A percentile compares a stretch with the other conserved stretches of the same genome.
phyloP scores from a whole-genome alignment of 257 asterid species.

The Solanum tarapatanum region DNA sequence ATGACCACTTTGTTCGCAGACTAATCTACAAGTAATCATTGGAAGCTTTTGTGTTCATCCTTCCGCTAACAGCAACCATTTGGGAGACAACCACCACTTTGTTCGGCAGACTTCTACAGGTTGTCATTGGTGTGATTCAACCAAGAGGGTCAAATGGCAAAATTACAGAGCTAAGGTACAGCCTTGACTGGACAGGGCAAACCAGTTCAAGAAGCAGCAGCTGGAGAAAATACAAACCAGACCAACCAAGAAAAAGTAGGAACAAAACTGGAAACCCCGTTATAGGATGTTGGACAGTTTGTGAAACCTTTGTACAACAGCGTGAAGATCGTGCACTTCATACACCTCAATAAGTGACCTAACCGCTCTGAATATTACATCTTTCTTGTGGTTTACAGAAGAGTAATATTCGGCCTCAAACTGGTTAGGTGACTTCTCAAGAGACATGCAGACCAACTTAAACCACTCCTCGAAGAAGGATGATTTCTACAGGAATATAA shows the following conservation, averaged over 20 bases:
- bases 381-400: slow-evolving; percentile 47
- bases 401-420: slow-evolving; percentile 19
- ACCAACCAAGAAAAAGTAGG: not conserved
- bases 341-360: slow-evolving; percentile 48
- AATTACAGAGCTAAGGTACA: not conserved
- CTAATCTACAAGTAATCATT: not conserved
- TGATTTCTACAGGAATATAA: slow-evolving; percentile 42
- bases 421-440: slow-evolving; percentile 36
- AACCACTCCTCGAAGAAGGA: slow-evolving; percentile 75
- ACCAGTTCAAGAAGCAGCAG: not conserved
- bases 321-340: slow-evolving; percentile 32
- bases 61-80: not conserved
- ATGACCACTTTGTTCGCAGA: not conserved
- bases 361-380: slow-evolving; percentile 39
- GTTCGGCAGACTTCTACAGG: not conserved
- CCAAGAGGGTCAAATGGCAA: not conserved
- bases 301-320: slow-evolving; percentile 39
- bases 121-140: not conserved
- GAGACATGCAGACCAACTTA: slow-evolving; percentile 44
- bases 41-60: not conserved
- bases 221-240: not conserved
- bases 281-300: slow-evolving; percentile 22
- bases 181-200: not conserved
- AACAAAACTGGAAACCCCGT: not conserved
- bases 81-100: not conserved